These are phyloP conservation scores for Fusarium mangiferae DNA, from an alignment of 2,329 filamentous ascomycete species.

Conservation along the genomic window DNA sequence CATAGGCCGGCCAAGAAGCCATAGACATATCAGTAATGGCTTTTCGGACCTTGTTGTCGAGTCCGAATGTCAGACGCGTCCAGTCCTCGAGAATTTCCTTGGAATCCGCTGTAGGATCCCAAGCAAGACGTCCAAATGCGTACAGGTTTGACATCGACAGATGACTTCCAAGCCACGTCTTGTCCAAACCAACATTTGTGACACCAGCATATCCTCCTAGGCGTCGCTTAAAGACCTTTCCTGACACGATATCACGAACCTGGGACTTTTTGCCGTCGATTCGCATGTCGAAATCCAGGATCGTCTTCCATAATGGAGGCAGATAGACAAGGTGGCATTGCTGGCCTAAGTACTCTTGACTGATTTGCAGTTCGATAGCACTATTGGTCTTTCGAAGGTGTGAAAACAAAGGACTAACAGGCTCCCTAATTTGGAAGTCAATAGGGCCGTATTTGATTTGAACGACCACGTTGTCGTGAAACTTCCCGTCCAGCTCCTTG, in stretches of 20 bases:
- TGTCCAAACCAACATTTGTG: conserved; percentile 72
- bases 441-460: conserved; percentile 81
- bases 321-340: conserved; percentile 76
- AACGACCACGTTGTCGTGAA: conserved; percentile 76
- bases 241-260: conserved; percentile 69
- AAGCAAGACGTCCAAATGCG: conserved; percentile 73
- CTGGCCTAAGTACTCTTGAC: conserved; percentile 77
- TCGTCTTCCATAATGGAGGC: conserved; percentile 73
- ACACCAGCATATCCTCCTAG: conserved; percentile 73
- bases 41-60: conserved; percentile 63
- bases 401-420: conserved; percentile 71
- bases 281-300: conserved; percentile 74
- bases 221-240: conserved; percentile 65
- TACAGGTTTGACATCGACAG: conserved; percentile 78
- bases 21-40: conserved; percentile 72
- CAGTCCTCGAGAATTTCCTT: conserved; percentile 67
- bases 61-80: conserved; percentile 73
- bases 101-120: conserved; percentile 64
- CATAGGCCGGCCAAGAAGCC: conserved; percentile 76
- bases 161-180: conserved; percentile 76
- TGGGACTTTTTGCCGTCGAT: conserved; percentile 65
- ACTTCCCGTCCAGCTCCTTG: conserved; percentile 69
- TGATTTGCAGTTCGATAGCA: conserved; percentile 73
- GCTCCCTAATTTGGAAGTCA: conserved; percentile 78
- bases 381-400: conserved; percentile 55